These are phyloP conservation scores for Rhododendron henanense DNA, from an alignment of 148 eudicot genomes.

Conservation along the genomic window DNA sequence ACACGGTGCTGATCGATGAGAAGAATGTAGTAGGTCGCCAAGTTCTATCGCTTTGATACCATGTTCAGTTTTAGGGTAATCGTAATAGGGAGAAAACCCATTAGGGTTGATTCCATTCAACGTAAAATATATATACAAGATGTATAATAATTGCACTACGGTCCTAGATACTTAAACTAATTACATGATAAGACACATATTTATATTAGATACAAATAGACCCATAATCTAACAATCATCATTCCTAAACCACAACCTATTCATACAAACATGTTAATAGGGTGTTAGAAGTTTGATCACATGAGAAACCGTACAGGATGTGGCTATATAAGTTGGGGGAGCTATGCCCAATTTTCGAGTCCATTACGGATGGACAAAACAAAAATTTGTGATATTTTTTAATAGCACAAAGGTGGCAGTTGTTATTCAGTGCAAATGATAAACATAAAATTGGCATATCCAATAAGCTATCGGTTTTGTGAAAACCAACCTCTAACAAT, in stretches of 20 bases:
- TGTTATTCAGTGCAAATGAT: not conserved
- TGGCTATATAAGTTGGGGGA: not conserved
- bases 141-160: too few relatives aligned
- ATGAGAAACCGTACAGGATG: not conserved
- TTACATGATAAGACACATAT: too few relatives aligned
- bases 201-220: too few relatives aligned
- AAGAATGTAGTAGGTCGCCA: too few relatives aligned
- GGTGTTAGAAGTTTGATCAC: not conserved
- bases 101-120: too few relatives aligned
- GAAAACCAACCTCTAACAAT: conserved; percentile 64
- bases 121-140: too few relatives aligned
- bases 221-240: too few relatives aligned
- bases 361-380: not conserved
- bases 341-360: not conserved
- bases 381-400: not conserved
- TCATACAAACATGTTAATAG: not conserved
- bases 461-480: not conserved
- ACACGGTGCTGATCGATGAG: too few relatives aligned
- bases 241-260: not conserved
- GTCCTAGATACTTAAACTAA: too few relatives aligned
- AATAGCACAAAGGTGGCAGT: not conserved
- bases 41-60: too few relatives aligned
- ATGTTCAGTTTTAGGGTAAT: too few relatives aligned
- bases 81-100: too few relatives aligned
- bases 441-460: not conserved